Base-by-base conservation (phyloP, 2,329 filamentous ascomycete species). In the Pseudofabraea citricarpa region DNA sequence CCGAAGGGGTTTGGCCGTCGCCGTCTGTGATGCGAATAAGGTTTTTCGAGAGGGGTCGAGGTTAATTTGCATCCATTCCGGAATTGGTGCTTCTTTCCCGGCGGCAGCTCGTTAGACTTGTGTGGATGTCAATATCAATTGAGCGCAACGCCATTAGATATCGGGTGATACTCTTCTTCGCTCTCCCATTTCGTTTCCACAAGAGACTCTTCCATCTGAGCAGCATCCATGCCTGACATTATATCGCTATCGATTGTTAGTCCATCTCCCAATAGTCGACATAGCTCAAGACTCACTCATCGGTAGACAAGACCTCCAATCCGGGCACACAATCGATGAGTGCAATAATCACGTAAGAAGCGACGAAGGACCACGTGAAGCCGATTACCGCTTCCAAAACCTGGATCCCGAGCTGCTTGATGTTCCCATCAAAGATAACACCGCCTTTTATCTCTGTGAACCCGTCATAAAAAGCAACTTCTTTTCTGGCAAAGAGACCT, bases 401-500 rank as follows among this genome's bases (percentile, higher is more conserved):
- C 56, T 77, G 73, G 5, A 75, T 59, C 15, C 70, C 68, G 1
- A 75, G 56, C 48, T 78, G 73, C 18, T 60, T 58, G 16, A 66
- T 51, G 49, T 79, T 75, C 0, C 72, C 72, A 51, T 77, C 72
- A 47, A 77, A 75, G 44, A 77, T 63, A 1, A 73, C 72, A 5
- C 74, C 74, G 0, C 73, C 72, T 12, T 57, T 54, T 26, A 77
- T 72, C 8, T 70, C 66, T 0, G 70, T 68, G 0, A 63, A 65
- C 0, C 72, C 74, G 52, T 75, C 56, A 51, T 58, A 77, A 0
- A 69, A 70, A 5, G 73, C 73, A 4, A 77, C 70, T 36, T 73
- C 64, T 46, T 70, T 73, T 32, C 63, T 61, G 2, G 72, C 73
- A 55, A 76, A 75, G 15, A 74, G 59, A 0, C 73, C 73, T 0